Evolutionary conservation across 441 rosid genomes (phyloP), one percentile per base, ranked within the genome.

Genomic region (Theobroma grandiflorum): DNA sequence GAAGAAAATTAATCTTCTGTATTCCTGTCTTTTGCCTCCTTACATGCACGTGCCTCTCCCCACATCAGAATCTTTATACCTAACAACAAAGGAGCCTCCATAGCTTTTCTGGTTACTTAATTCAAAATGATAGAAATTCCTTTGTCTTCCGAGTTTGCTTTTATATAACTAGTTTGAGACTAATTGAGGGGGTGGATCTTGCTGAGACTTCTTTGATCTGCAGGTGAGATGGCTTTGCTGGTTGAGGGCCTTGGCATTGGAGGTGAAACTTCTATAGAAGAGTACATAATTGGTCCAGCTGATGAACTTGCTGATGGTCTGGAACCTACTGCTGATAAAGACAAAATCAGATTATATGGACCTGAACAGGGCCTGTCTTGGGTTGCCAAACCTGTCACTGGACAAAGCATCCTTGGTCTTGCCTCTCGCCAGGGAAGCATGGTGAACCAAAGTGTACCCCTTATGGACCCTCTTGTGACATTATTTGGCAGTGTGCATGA

Each of bases 191-290:
- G 22, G 57, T 65, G 16, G n/a, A 53, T 63, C 74, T 77, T 77
- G 66, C 77, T 84, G 37, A 38, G 45, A 71, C 57, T 26, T 62
- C 59, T 33, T 47, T 59, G 37, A 74, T 81, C 81, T 49, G 61
- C 82, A 92, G 96, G 93, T 82, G 96, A 92, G 91, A 81, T 92
- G 94, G 96, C 96, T 77, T 86, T 92, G 83, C 85, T 92, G 65
- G 94, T 91, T 20, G 96, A 92, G 86, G 96, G 96, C 66, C 91
- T 92, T 64, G 96, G 89, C 58, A 87, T 91, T 18, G 94, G 96
- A 35, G 96, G 93, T 63, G 96, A 92, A 68, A 87, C 91, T 58
- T 90, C 89, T 58, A 77, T 92, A 76, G 96, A 92, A 84, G 96
- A 91, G 82, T 92, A 89, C 74, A 86, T 91, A 55, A 90, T 92